Evolutionary conservation across 2,329 filamentous ascomycete species (phyloP), one percentile per base, ranked within the genome.

Genomic region (Aspergillus fumigatiaffinis): DNA sequence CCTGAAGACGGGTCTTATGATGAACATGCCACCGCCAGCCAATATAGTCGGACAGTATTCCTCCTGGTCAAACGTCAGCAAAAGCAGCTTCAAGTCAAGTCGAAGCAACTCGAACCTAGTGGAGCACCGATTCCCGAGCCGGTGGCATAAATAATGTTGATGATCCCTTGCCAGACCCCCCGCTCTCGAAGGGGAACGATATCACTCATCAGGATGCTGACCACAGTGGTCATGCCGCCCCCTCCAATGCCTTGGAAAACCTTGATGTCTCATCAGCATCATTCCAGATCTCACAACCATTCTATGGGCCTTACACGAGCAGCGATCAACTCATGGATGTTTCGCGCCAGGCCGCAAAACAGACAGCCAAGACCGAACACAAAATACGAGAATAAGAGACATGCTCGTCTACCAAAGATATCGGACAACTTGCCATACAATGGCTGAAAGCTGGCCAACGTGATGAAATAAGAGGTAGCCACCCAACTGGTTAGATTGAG

Each of bases 401-500:
- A 73, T 0, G 69, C 63, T 58, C 82, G 84, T 1, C 83, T 80
- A 6, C 83, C 83, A 63, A 84, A 86, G 17, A 84, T 81, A 64
- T 84, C 82, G 61, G 81, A 84, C n/a, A 86, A 66, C 62, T 85
- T 85, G 0, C 81, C 83, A 58, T 82, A 83, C 69, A 87, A 59
- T 62, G 89, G 89, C 68, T 92, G 89, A 64, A 88, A 90, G 23
- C 86, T 87, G 3, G 88, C 90, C 52, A 90, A 75, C 1, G 89
- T 90, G 53, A 92, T 79, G 65, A 91, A 88, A 70, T 92, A 82
- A 29, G 80, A 81, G 26, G 84, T 85, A 28, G 88, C 88, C 57
- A 92, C 87, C 89, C 89, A 92, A 53, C 84, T 88, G 3, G 88
- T 91, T 62, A 84, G 84, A 68, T 88, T 90, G 53, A 93, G 79